Evolutionary conservation across 2,329 filamentous ascomycete species (phyloP).

Genomic region (Apiospora koreana): DNA sequence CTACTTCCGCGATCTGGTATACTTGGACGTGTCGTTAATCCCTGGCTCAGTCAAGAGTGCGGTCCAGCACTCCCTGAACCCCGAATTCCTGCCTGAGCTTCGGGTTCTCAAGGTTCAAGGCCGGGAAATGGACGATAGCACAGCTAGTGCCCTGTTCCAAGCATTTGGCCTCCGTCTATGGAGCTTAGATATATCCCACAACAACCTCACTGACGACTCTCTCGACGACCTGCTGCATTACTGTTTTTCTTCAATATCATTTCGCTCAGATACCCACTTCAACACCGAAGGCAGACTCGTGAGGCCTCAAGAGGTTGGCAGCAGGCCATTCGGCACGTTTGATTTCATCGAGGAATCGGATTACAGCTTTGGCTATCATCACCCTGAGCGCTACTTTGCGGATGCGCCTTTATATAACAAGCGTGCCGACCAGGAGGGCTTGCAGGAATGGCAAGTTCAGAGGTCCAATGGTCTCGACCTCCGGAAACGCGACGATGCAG

Average conservation of each 20-base stretch:
- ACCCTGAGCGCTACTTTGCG: constrained; percentile 48
- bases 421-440: constrained; percentile 21
- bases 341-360: constrained; percentile 49
- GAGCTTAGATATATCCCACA: constrained; percentile 57
- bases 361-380: constrained; percentile 44
- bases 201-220: constrained; percentile 50
- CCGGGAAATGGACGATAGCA: constrained; percentile 46
- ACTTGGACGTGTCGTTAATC: constrained; percentile 54
- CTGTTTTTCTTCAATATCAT: constrained; percentile 34
- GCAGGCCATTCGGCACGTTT: constrained; percentile 41
- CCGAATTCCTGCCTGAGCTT: constrained; percentile 43
- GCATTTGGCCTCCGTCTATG: constrained; percentile 46
- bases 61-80: constrained; percentile 33
- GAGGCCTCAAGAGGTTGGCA: constrained; percentile 29
- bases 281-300: constrained; percentile 48
- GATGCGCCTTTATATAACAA: constrained; percentile 47
- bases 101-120: constrained; percentile 53
- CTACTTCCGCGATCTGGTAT: constrained; percentile 45
- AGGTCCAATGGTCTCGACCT: constrained; percentile 38
- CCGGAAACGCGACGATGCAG: constrained; percentile 34
- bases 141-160: constrained; percentile 35
- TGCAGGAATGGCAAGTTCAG: constrained; percentile 28
- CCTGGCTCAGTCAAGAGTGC: constrained; percentile 45
- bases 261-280: constrained; percentile 41
- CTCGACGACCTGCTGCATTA: constrained; percentile 35